Evolutionary conservation across 345 rosid species (phyloP).

Genomic region (thale cress (Arabidopsis thaliana)): TAIR10.1 NC_003075.7:9185001-9185500

Average conservation of each 20-base stretch:
- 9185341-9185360: slow-evolving; percentile 9
- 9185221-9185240: background rate
- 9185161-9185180: background rate
- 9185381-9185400: slow-evolving; percentile 61
- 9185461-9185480: slow-evolving; percentile 73
- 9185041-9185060: background rate
- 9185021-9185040: slow-evolving; percentile 13
- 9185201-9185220: slow-evolving; percentile 10
- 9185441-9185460: slow-evolving; percentile 69
- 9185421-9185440: slow-evolving; percentile 80
- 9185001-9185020: background rate
- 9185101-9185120: background rate
- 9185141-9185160: slow-evolving; percentile 22
- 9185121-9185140: slow-evolving; percentile 23
- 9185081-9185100: background rate
- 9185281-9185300: slow-evolving; percentile 25
- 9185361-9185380: slow-evolving; percentile 18
- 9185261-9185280: background rate
- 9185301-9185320: slow-evolving; percentile 14
- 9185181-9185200: background rate
- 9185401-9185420: slow-evolving; percentile 75
- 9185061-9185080: background rate
- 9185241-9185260: too few species aligned
- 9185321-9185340: slow-evolving; percentile 10
- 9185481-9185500: slow-evolving; percentile 54